Evolutionary conservation across 192 early-diverging fungal species (phyloP), one percentile per base, ranked within the genome.

Genomic region (Coemansia sp.): DNA sequence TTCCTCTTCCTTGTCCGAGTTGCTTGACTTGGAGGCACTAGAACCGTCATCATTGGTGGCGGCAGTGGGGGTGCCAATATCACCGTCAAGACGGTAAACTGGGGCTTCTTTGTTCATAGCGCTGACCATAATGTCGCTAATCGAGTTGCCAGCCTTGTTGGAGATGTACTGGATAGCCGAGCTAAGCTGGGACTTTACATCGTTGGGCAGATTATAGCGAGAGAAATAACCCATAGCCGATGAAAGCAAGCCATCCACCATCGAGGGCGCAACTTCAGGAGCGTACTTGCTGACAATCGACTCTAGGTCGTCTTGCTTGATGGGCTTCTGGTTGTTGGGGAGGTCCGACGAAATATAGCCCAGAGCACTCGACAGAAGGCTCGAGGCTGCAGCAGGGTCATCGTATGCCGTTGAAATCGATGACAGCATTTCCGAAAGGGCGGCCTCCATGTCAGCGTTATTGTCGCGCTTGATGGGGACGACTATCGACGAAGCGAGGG

Each of bases 21-120:
- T 39, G 39, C 39, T 5, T 41, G 39, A 41, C 39, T 43, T 12
- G 23, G 55, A 30, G 30, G 30, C 16, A 10, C 30, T 30, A 12
- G 55, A 33, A 12, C 4, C 6, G 33, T 48, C 52, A 7, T 64
- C 62, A 8, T 59, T 16, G 44, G 55, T 48, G 15, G 5, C 11
- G 26, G 30, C 61, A 8, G 68, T 70, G n/a, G 61, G 62, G 3
- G 21, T 57, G 24, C 68, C 68, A 63, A 63, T 57, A 8, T 63
- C 45, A 0, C 62, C 68, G 0, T 63, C 68, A 18, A 58, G 41
- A 12, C 62, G 45, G 2, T 70, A 39, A 6, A 36, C 55, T 0
- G 21, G 20, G 24, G 57, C 57, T 34, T 34, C 57, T 8, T 59
- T 59, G 35, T 59, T 16, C 57, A 59, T 7, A 10, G 35, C 57